phyloP scores from a whole-genome alignment of 192 early-diverging fungal species.

The Phycomyces blakesleeanus region DNA sequence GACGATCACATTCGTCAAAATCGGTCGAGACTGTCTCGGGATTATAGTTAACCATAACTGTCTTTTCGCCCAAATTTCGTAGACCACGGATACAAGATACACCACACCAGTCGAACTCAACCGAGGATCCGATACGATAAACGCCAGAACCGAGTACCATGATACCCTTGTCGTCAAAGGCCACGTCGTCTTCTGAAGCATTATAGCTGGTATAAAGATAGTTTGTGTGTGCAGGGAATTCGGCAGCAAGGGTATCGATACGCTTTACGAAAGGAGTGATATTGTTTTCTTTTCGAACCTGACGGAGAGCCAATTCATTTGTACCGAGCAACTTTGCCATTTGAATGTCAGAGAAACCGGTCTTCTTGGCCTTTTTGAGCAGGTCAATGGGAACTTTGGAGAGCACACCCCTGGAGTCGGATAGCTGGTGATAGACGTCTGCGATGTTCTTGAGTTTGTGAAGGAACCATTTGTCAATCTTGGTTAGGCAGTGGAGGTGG shows the following conservation, averaged over 20 bases:
- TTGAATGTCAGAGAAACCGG: constrained; percentile 87
- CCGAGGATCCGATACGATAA: constrained; percentile 93
- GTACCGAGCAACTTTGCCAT: constrained; percentile 58
- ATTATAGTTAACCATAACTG: constrained; percentile 98
- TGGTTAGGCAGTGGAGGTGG: constrained; percentile 73
- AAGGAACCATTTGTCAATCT: constrained; percentile 90
- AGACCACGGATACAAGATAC: constrained; percentile 81
- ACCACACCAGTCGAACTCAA: constrained; percentile 97
- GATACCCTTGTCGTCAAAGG: constrained; percentile 83
- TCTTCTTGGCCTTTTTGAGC: constrained; percentile 74
- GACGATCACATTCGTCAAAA: constrained; percentile 95
- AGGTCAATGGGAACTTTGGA: constrained; percentile 51
- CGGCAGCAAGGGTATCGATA: constrained; percentile 88
- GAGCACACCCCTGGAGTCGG: constrained; percentile 25
- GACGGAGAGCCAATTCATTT: constrained; percentile 68
- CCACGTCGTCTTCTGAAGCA: constrained; percentile 79
- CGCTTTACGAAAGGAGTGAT: constrained; percentile 90
- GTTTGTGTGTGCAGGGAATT: constrained; percentile 95
- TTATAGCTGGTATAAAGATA: constrained; percentile 99
- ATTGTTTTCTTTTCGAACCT: constrained; percentile 61
- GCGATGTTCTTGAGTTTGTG: constrained; percentile 84
- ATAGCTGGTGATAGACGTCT: constrained; percentile 48
- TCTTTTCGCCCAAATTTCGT: constrained; percentile 72
- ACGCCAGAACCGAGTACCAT: constrained; percentile 98
- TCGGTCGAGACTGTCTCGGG: constrained; percentile 98